Base-by-base conservation (phyloP, 2,329 filamentous ascomycete genomes). In the Botrytis medusae region DNA sequence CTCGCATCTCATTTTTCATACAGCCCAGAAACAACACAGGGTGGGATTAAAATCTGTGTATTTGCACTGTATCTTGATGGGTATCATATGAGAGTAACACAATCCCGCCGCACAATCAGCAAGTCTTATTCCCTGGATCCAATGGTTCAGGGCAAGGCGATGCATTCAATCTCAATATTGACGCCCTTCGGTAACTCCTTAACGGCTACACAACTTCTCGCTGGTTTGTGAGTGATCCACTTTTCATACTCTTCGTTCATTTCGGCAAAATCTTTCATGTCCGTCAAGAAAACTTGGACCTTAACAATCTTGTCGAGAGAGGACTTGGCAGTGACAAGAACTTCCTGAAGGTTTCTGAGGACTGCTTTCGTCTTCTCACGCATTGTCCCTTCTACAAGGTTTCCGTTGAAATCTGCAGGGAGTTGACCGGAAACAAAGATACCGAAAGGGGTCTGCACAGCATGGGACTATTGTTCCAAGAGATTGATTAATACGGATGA, bases 211-310 rank as follows among this genome's bases (percentile, higher is more conserved):
- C 94, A 97, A 84, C 91, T 94, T 78, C 93, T 88, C n/a, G 93
- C 92, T 32, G 94, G 94, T 88, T 94, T 95, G 85, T 93, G 91
- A 74, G 87, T 84, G 83, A 95, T 95, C 87, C 91, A 94, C 84
- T 94, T 91, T 83, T 91, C 91, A 83, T 96, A 97, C 80, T 93
- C 92, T 77, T 87, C 87, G 84, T 97, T 97, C 92, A 97, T 94
- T 82, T 90, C 90, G 68, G 88, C 90, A 81, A 98, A 98, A 84
- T 96, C 87, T 76, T 87, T 89, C 95, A 98, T 98, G 83, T 97
- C 92, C 69, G 92, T 91, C 75, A 98, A 85, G 87, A 98, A 98
- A 81, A 97, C 92, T 82, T 91, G 93, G 79, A 94, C 92, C 88
- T 98, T 97, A 84, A 98, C 93, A 64, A 97, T 91, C 83, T 91